Base-by-base conservation (phyloP, 2,329 filamentous ascomycete species). In the Calycina marina region DNA sequence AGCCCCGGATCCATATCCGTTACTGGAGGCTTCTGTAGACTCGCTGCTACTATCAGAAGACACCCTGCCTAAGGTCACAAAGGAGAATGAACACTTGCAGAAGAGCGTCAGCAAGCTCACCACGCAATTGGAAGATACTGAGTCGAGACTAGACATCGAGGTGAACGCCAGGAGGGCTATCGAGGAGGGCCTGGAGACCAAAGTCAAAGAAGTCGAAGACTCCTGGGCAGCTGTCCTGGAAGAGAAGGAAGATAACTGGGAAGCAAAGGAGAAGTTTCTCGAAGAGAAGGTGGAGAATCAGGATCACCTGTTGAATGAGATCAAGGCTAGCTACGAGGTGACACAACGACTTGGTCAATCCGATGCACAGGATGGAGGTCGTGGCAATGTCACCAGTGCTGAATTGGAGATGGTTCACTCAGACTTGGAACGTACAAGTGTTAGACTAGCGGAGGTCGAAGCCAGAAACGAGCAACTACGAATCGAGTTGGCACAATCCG, bases 251-350 rank as follows among this genome's bases (percentile, higher is more conserved):
- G 84, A 88, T 54, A 98, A 98, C 51, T 98, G 90, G 90, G 76
- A 80, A 33, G 77, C 88, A 6, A 94, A 93, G 53, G 90, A 98
- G 60, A 82, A 81, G 59, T 75, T 72, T 16, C 58, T 94, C 38
- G 85, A 93, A 50, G 88, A 96, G 47, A 96, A 94, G 58, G 66
- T 93, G 3, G 88, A 94, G 55, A 92, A 79, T 46, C 88, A 98
- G 52, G 90, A 98, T 30, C 75, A 85, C 5, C 59, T 98, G 24
- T 59, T 98, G 45, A 93, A 81, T 50, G 92, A 98, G 55, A 74
- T 96, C 52, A 96, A 94, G 58, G 90, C 90, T 15, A 94, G 77
- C 59, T 94, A 94, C 52, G 90, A 98, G 56, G 90, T 98, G 34
- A 90, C 83, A 28, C 86, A 96, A 54, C 72, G 90, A 31, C 63